Base-by-base conservation (phyloP, 2,329 filamentous ascomycete species). In the Diaporthe sp. region DNA sequence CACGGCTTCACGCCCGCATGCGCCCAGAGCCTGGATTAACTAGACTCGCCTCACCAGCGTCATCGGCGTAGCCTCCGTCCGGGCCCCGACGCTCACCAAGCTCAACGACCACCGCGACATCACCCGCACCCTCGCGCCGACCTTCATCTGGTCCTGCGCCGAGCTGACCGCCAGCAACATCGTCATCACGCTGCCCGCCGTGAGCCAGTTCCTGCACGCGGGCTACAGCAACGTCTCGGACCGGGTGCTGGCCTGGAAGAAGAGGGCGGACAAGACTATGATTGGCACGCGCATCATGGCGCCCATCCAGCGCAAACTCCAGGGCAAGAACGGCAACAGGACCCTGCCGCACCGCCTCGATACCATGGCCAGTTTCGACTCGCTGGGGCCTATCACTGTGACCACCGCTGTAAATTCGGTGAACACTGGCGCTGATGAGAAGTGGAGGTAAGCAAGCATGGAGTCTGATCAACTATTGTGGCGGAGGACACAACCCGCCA, bases 101-200 rank as follows among this genome's bases (percentile, higher is more conserved):
- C 64, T 67, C 45, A 38, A 33, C 30, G 64, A 67, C 64, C 64
- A 67, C 30, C 45, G 64, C 42, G 64, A 67, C 45, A 67, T 52
- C 13, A 67, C 64, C 22, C 30, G 13, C 6, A 67, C 30, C 33
- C 33, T 68, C 22, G 64, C 64, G 22, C 64, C 64, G 22, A 68
- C 64, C n/a, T 54, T 68, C 33, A 40, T 54, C 13, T 68, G 64
- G 64, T 54, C 64, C 30, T 68, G 64, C 47, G 64, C 45, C 64
- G 64, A 68, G 64, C 47, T 68, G 30, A 68, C 47, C 22, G 64
- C 64, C 64, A 54, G 64, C 47, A 68, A 68, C n/a, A 13, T 68
- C n/a, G 47, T 68, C 47, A 19, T 68, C 8, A 68, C 64, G 30
- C 47, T 68, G 9, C 64, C 64, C 15, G 47, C 64, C 22, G 64